Evolutionary conservation across 352 stramenopile genomes (phyloP), one percentile per base, ranked within the genome.

Genomic region (Globisporangium abappressorium): DNA sequence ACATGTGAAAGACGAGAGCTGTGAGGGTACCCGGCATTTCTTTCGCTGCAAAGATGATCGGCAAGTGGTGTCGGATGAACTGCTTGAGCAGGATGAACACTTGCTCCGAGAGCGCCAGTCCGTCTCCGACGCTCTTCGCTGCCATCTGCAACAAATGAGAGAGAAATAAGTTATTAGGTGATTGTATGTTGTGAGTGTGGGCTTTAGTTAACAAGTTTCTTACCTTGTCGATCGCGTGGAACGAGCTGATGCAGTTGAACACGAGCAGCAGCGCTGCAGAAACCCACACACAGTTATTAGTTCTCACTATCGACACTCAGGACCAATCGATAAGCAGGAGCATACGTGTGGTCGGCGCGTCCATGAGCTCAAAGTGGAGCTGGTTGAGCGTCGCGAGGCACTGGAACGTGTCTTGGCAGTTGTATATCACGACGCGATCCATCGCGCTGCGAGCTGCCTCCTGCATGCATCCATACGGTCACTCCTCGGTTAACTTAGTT

Each of bases 371-470:
- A 49, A 87, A 92, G 57, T 92, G 84, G 33, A 92, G 64, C 28
- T 91, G 76, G 63, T 90, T 92, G 24, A 92, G 72, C 49, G 84
- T 91, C 57, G 84, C 82, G 30, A 92, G 79, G 79, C 81, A 88
- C 69, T 92, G 82, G 65, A 88, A 89, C 57, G 84, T 84, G 70
- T 92, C 84, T 22, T 76, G 75, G 59, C 84, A 92, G 51, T 70
- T 70, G 61, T 76, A 89, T 1, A 77, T 70, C 41, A 80, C 59
- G 24, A 89, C 79, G 22, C 77, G 71, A 15, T 62, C 64, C 51
- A 89, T 67, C 3, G 34, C 33, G 74, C 57, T 68, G 22, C 26
- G 63, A 8, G 47, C 56, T 46, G 71, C 24, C 51, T 72, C 41
- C 56, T 47, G 46, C 15, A 26, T 41, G 41, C 41, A 46, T 20